Conservation (phyloP, 2,329 filamentous ascomycete species). For the Purpureocillium takamizusanense region DNA sequence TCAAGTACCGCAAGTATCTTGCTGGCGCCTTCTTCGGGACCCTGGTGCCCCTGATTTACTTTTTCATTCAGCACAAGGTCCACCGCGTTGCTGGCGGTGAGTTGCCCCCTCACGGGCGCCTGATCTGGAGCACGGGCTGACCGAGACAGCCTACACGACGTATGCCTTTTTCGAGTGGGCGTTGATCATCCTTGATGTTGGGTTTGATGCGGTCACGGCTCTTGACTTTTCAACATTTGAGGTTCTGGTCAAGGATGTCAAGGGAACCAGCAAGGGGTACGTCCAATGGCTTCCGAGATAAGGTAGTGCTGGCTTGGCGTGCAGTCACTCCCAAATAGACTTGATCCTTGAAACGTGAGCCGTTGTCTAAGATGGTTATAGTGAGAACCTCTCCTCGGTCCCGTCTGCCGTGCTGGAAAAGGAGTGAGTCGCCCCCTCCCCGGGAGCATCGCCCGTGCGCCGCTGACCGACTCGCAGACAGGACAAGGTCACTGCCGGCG, state of each 20-base stretch:
- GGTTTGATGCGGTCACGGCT: constrained; percentile 89
- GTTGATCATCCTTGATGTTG: constrained; percentile 88
- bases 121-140: constrained; percentile 6
- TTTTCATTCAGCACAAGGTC: constrained; percentile 98
- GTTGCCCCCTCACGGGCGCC: constrained; percentile 18
- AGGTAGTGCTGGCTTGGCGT: constrained; percentile 51
- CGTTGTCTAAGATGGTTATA: constrained; percentile 34
- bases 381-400: constrained; percentile 37
- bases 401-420: constrained; percentile 53
- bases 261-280: constrained; percentile 94
- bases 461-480: constrained; percentile 46
- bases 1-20: constrained; percentile 83
- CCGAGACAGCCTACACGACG: constrained; percentile 72
- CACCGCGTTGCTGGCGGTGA: constrained; percentile 87
- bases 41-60: constrained; percentile 84
- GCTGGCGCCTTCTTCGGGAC: constrained; percentile 83
- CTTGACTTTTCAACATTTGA: constrained; percentile 88
- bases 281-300: constrained; percentile 74
- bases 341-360: constrained; percentile 12
- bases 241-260: constrained; percentile 78
- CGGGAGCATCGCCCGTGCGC: not conserved
- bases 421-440: constrained; percentile 49
- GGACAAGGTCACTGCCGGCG: constrained; percentile 60
- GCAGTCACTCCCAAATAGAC: constrained; percentile 21
- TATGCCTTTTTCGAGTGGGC: constrained; percentile 99